Conservation (phyloP, 345 rosid genomes). For the Arabidopsis suecica region DNA sequence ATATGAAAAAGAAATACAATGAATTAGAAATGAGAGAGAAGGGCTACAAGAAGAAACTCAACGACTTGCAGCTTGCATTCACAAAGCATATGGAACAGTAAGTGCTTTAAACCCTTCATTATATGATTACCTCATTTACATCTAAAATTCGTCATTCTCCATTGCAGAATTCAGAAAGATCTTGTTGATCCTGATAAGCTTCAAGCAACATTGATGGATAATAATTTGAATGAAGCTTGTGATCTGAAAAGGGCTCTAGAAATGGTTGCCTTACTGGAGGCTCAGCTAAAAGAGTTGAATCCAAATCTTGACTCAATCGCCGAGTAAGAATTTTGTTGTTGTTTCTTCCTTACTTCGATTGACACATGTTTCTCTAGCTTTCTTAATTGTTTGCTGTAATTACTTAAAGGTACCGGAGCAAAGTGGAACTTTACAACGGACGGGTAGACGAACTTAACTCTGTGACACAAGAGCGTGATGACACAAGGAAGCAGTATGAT, state of each 20-base stretch:
- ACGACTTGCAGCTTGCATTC: conserved; percentile 73
- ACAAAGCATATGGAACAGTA: conserved; percentile 90
- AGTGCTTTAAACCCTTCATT: conserved; percentile 41
- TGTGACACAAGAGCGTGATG: conserved; percentile 85
- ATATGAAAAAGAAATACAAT: conserved; percentile 69
- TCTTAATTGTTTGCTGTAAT: conserved; percentile 18
- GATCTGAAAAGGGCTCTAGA: conserved; percentile 79
- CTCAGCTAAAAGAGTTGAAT: conserved; percentile 89
- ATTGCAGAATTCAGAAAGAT: conserved; percentile 87
- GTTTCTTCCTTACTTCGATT: neutral
- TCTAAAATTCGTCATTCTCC: conserved; percentile 38
- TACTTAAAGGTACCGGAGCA: conserved; percentile 68
- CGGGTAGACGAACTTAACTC: conserved; percentile 81
- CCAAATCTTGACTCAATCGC: conserved; percentile 97
- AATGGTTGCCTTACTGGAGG: conserved; percentile 78
- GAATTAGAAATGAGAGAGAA: conserved; percentile 85
- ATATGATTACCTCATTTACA: conserved; percentile 29
- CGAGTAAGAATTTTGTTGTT: conserved; percentile 59
- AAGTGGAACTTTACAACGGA: conserved; percentile 72
- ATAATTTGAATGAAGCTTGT: conserved; percentile 58
- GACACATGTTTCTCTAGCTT: conserved; percentile 21
- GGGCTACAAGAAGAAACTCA: conserved; percentile 79
- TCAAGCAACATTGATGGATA: conserved; percentile 72
- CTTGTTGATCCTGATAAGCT: conserved; percentile 90
- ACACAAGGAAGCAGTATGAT: conserved; percentile 79